Evolutionary conservation across 2,329 filamentous ascomycete species (phyloP), one percentile per base, ranked within the genome.

Genomic region (Plenodomus tracheiphilus): DNA sequence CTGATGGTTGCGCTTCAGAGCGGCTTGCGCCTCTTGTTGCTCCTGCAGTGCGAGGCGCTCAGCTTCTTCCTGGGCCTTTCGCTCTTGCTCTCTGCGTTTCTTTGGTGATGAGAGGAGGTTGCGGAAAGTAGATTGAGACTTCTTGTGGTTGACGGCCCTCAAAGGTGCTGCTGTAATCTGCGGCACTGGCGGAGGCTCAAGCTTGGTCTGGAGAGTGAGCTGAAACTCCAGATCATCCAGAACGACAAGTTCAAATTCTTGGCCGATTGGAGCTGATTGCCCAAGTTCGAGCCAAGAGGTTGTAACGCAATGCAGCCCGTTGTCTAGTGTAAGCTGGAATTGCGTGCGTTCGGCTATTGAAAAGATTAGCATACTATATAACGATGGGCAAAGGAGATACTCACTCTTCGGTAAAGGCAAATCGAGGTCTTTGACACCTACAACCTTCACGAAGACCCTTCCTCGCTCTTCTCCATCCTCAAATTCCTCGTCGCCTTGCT

Each of bases 161-260:
- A 88, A 84, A 2, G 85, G 75, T 1, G 81, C 68, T 39, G 69
- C 65, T 20, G 73, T 66, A 30, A 71, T 53, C 38, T 61, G 57
- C 53, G 74, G 72, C 48, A 78, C 75, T 17, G 87, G 81, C 20
- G 86, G 85, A 5, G 89, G 89, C 66, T 92, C 89, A 58, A 97
- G 81, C 77, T 97, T 97, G 57, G 96, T 95, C 60, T 97, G 96
- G 13, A 99, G 82, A 0, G 94, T 97, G 34, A 99, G 83, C 74
- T 99, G 94, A 76, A 99, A 99, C 72, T 99, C 94, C n/a, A 99
- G 84, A 62, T 99, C 94, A 61, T 96, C 94, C 41, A 95, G 87
- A 20, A 99, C 94, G 25, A 97, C 92, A 38, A 99, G 85, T 75
- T 99, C 94, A 63, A 99, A 99, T 70, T 99, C 94, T 68, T 99